Evolutionary conservation across 2,329 filamentous ascomycete genomes (phyloP).

Genomic region (Sporothrix sp.): DNA sequence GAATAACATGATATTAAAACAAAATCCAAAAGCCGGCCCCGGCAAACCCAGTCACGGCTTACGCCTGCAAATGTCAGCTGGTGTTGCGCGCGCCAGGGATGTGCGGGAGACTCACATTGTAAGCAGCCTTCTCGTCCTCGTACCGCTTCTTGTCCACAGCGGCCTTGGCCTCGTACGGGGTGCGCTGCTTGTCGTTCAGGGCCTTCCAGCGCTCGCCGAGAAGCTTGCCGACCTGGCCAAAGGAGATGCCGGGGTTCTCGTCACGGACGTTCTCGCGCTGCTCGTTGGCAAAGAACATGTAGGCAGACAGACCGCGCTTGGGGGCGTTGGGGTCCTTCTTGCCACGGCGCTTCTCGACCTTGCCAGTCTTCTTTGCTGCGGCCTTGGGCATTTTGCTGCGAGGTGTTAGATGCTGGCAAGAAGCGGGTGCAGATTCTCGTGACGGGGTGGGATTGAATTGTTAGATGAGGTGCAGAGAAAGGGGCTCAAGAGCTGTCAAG

Average conservation of each 20-base stretch:
- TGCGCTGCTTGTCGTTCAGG: constrained; percentile 82
- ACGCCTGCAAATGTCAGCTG: constrained; percentile 6
- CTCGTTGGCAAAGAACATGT: constrained; percentile 99
- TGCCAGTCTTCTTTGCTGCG: constrained; percentile 42
- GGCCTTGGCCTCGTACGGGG: constrained; percentile 94
- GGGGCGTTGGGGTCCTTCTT: constrained; percentile 90
- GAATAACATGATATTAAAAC: constrained; percentile 13
- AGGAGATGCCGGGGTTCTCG: constrained; percentile 95
- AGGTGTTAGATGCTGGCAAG: constrained; percentile 14
- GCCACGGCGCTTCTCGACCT: constrained; percentile 45
- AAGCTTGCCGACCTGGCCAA: constrained; percentile 96
- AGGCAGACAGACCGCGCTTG: constrained; percentile 97
- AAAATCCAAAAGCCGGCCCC: constrained; percentile 7
- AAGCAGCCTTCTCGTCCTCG: constrained; percentile 93
- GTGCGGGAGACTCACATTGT: constrained; percentile 57
- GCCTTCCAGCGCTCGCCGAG: constrained; percentile 99
- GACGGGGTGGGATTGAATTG: too few species aligned
- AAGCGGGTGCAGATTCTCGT: too few species aligned
- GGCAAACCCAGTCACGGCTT: not conserved
- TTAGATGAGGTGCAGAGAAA: too few species aligned
- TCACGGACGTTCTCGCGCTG: constrained; percentile 96
- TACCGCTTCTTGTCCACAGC: constrained; percentile 98
- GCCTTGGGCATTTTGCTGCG: constrained; percentile 49
- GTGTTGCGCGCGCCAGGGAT: too few species aligned
- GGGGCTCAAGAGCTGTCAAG: too few species aligned